Percentiles rank a stretch among this genome's conserved stretches.
Evolutionary conservation across 208 protist species (phyloP).

Genomic region (Leishmania aethiopica): DNA sequence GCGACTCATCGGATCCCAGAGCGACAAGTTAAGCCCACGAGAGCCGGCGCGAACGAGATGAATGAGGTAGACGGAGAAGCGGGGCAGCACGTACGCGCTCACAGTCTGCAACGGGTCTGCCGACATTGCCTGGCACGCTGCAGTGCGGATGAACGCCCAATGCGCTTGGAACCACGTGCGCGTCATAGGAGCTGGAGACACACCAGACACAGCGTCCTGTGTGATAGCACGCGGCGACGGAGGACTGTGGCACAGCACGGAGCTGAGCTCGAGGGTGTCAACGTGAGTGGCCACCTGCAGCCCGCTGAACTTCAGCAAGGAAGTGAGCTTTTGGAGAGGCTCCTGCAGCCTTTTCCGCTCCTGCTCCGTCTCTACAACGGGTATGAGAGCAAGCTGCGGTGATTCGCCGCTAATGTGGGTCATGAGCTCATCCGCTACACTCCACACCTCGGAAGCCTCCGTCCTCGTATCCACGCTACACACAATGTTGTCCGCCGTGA

Average conservation of each 20-base stretch:
- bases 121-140: slow-evolving; percentile 48
- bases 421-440: slow-evolving; percentile 71
- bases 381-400: slow-evolving; percentile 54
- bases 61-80: slow-evolving; percentile 72
- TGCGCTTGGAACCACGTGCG: slow-evolving; percentile 54
- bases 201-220: slow-evolving; percentile 13
- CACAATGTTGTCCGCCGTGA: slow-evolving; percentile 39
- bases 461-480: slow-evolving; percentile 14
- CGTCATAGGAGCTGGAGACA: slow-evolving; percentile 28
- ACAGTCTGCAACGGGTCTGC: slow-evolving; percentile 65
- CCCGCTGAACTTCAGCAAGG: slow-evolving; percentile 45
- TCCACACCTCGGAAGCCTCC: slow-evolving; percentile 25
- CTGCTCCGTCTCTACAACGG: slow-evolving; percentile 51
- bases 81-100: slow-evolving; percentile 50
- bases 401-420: slow-evolving; percentile 34
- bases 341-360: slow-evolving; percentile 41
- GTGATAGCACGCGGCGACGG: slow-evolving; percentile 33
- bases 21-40: slow-evolving; percentile 65
- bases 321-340: slow-evolving; percentile 32
- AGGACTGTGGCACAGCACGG: slow-evolving; percentile 33
- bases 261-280: slow-evolving; percentile 58
- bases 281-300: slow-evolving; percentile 65
- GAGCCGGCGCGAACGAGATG: slow-evolving; percentile 81
- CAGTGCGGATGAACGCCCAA: slow-evolving; percentile 68
- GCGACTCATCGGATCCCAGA: slow-evolving; percentile 60